phyloP scores from a whole-genome alignment of 2,329 filamentous ascomycete species.

The Aureobasidium sp. region DNA sequence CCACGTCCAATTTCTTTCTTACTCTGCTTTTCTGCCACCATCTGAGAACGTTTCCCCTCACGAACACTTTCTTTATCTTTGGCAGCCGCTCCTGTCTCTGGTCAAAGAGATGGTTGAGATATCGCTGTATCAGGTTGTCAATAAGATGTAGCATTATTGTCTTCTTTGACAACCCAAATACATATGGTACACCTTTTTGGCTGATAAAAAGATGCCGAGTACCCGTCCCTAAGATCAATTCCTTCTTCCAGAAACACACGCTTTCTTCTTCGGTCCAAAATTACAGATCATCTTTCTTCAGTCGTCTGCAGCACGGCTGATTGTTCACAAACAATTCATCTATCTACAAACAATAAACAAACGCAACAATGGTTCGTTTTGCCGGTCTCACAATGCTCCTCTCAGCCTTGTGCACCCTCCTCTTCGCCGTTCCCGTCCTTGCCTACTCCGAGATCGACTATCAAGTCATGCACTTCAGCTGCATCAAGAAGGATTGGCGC shows the following conservation, averaged over 20 bases:
- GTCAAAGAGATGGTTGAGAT: background rate
- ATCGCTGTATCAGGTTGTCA: background rate
- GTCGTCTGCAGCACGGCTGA: slow-evolving; percentile 6
- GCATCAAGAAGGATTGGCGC: background rate
- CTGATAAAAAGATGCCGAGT: slow-evolving; percentile 3
- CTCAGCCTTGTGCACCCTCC: background rate
- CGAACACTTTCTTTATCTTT: background rate
- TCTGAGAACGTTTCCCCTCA: background rate
- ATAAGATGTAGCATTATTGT: background rate
- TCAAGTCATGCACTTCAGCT: background rate
- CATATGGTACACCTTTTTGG: background rate
- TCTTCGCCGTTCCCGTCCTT: background rate
- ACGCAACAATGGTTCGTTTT: background rate
- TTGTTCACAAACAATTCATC: background rate
- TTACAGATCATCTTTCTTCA: background rate
- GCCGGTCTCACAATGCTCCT: background rate
- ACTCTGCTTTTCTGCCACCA: background rate
- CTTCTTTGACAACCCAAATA: background rate
- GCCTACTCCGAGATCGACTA: background rate
- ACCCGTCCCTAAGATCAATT: background rate
- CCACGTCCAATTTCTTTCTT: background rate
- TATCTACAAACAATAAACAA: background rate
- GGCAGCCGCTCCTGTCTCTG: background rate
- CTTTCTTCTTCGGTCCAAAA: background rate
- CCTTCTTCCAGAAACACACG: background rate